Evolutionary conservation across 2,329 filamentous ascomycete genomes (phyloP), one percentile per base, ranked within the genome.

Genomic region (Ceratocystis eucalypticola): DNA sequence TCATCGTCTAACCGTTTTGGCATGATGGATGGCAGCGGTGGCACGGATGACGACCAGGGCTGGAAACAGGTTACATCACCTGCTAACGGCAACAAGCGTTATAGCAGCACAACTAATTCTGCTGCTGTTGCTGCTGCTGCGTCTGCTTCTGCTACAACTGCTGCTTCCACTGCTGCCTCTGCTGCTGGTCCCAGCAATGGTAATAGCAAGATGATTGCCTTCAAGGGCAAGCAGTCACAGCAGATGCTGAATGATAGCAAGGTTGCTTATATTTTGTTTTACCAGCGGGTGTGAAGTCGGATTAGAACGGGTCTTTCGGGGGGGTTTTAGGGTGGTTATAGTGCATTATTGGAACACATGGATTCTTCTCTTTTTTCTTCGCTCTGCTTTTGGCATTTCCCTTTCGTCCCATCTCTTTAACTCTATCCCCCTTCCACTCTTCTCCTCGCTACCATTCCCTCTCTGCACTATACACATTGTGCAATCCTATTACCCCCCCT

Each of bases 241-340:
- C 85, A 86, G 71, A 83, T 77, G 70, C 82, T 89, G 73, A 91
- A 90, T 76, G 93, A 97, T 75, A 96, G 93, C 80, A 96, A 96
- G 80, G 93, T 96, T 67, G 94, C 94, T 3, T 99, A 99, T 77
- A 84, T 99, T 70, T 78, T 99, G 73, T 96, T 99, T 77, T 99
- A 99, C 76, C 88, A 96, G 78, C 85, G 85, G 72, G 83, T 94
- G 68, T 84, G 70, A 72, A 12, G 33, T 37, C 33, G 10, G 10
- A 62, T 22, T 66, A 41, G 46, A 46, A 15, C 25, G 28, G 10
- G 30, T 37, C 2, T 44, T 20, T 25, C 20, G 63, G 33, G 33
- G 8, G 33, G 33, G 33, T 37, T 37, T 37, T 12, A 45, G 53
- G 53, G 28, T 20, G 53, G 53, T 17, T 33, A 59, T 59, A 59